These are phyloP conservation scores for Polytrichum formosum DNA, from an alignment of 225 moss, liverwort and hornwort species.

Conservation along the genomic window DNA sequence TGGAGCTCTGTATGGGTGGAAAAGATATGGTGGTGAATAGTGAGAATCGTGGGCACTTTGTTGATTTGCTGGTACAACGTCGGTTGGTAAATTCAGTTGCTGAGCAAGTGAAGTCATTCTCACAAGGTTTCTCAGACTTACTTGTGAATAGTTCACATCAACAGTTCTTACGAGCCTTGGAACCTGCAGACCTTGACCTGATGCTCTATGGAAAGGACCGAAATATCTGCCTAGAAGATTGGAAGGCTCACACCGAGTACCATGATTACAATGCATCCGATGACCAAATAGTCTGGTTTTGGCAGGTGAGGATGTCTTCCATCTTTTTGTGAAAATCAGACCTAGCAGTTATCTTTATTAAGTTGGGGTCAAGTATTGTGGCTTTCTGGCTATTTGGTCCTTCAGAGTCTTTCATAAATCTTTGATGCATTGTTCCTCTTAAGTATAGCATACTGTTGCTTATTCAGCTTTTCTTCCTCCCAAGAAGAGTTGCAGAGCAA, in stretches of 20 bases:
- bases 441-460: too few species aligned
- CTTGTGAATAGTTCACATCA: constrained; percentile 77
- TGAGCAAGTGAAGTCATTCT: constrained; percentile 91
- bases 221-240: constrained; percentile 69
- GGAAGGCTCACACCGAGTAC: constrained; percentile 81
- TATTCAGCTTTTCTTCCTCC: too few species aligned
- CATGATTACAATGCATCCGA: constrained; percentile 70
- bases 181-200: constrained; percentile 84
- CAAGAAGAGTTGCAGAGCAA: too few species aligned
- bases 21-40: constrained; percentile 88
- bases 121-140: constrained; percentile 89
- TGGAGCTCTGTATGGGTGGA: constrained; percentile 88
- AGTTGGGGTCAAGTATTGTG: too few species aligned
- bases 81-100: constrained; percentile 82
- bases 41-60: constrained; percentile 77
- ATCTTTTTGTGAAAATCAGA: too few species aligned
- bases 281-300: constrained; percentile 84
- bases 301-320: constrained; percentile 59
- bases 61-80: constrained; percentile 89
- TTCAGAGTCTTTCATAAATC: too few species aligned
- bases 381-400: too few species aligned
- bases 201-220: constrained; percentile 89
- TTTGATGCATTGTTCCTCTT: too few species aligned
- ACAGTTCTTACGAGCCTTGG: constrained; percentile 83
- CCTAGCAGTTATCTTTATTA: too few species aligned